phyloP scores from a whole-genome alignment of 2,329 filamentous ascomycete genomes.

The Penicillium janthinellum region DNA sequence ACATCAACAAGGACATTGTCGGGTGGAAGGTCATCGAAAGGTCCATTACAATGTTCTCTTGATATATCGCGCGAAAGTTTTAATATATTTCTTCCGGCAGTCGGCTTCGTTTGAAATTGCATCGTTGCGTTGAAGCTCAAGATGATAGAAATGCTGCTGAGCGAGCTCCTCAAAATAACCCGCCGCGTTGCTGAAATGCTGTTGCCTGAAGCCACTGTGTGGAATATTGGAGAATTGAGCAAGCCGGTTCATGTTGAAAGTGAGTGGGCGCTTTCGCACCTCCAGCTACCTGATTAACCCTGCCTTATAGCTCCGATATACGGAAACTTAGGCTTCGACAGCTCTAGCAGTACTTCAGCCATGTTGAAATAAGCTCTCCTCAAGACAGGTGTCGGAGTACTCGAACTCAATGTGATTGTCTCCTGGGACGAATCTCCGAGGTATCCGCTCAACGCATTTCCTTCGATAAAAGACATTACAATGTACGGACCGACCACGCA shows the following conservation, averaged over 20 bases:
- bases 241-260: constrained; percentile 32
- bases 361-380: constrained; percentile 28
- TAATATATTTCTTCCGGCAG: constrained; percentile 31
- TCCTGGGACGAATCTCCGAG: constrained; percentile 24
- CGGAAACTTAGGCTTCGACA: constrained; percentile 29
- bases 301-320: constrained; percentile 27
- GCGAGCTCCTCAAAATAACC: constrained; percentile 34
- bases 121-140: constrained; percentile 32
- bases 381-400: constrained; percentile 21
- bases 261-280: constrained; percentile 23
- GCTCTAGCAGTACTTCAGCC: constrained; percentile 30
- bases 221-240: constrained; percentile 25
- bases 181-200: constrained; percentile 24
- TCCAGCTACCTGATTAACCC: constrained; percentile 18
- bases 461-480: constrained; percentile 30
- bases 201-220: constrained; percentile 17
- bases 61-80: constrained; percentile 19
- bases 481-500: constrained; percentile 29
- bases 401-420: constrained; percentile 18
- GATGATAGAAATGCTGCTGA: constrained; percentile 29
- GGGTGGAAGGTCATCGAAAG: constrained; percentile 37
- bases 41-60: constrained; percentile 22
- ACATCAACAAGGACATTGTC: constrained; percentile 30
- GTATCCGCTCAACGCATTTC: constrained; percentile 24
- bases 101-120: constrained; percentile 26